Base-by-base conservation (phyloP, 2,329 filamentous ascomycete species). In the Hymenoscyphus infarciens region DNA sequence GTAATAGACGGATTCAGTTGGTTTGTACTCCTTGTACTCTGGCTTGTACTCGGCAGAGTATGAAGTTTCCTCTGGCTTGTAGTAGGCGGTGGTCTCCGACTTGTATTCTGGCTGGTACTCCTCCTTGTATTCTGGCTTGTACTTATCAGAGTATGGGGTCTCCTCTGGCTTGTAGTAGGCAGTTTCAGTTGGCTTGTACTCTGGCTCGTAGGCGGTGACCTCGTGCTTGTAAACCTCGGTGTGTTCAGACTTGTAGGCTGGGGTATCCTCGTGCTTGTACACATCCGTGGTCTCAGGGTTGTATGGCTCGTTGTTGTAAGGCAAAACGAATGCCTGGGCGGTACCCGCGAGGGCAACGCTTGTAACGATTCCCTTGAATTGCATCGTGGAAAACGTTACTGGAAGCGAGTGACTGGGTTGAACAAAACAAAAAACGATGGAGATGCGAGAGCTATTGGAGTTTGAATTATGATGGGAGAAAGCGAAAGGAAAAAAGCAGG, bases 361-460 rank as follows among this genome's bases (percentile, higher is more conserved):
- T 5, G 31, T 33, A 39, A 38, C 33, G 38, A 39, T 7, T 29
- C 55, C 19, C 10, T 13, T 38, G 29, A 38, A 35, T 3, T 38
- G 55, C 55, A 57, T 57, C 10, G 10, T 57, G 55, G 53, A 31
- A 49, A 49, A 31, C 13, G 52, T 16, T 55, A n/a, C 15, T 16
- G 11, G 25, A 33, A 55, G 52, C 52, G 52, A 55, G 52, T 55
- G 52, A 55, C 52, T 55, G 25, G 27, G 52, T 27, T 55, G 52
- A 55, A 55, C 5, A 55, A 55, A 55, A 33, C 52, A 33, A 33
- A 27, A 55, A 55, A 55, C 25, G 11, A 33, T 29, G 16, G 52
- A 22, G 16, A 16, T 55, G 25, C 15, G 29, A 13, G 11, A n/a
- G 16, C 13, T 5, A 27, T 19, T 27, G 13, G 25, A 54, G 13